A percentile compares a stretch with the other conserved stretches of the same genome.
phyloP scores from a whole-genome alignment of 345 rosid genomes.

The Heritiera fomes region DNA sequence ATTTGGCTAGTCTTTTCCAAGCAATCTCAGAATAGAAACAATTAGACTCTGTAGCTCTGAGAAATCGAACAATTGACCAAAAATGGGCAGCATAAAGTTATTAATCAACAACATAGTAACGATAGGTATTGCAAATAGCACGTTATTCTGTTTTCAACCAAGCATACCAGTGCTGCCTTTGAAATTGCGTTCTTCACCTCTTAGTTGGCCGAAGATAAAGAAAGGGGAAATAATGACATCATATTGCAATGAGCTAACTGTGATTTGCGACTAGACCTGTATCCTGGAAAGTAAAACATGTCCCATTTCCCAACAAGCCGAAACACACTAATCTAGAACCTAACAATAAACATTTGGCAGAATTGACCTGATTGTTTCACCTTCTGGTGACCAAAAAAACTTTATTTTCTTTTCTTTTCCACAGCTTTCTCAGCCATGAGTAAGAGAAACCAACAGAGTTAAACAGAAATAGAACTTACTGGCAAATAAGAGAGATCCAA shows the following conservation, averaged over 20 bases:
- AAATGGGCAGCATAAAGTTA: background rate
- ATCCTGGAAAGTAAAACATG: background rate
- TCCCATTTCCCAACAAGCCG: background rate
- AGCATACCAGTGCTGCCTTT: background rate
- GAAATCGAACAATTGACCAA: background rate
- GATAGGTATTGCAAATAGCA: background rate
- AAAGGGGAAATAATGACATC: background rate
- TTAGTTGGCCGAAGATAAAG: background rate
- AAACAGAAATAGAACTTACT: slow-evolving; percentile 26
- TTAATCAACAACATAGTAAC: background rate
- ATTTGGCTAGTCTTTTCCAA: too few species aligned
- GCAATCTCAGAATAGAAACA: background rate
- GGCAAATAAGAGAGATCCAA: slow-evolving; percentile 54
- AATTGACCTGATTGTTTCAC: background rate
- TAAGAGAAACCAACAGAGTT: background rate
- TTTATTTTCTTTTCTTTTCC: background rate
- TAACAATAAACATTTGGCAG: background rate
- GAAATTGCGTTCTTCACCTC: background rate
- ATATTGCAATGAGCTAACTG: background rate
- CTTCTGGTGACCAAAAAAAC: background rate
- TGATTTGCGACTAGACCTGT: background rate
- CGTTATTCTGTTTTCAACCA: background rate
- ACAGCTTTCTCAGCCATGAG: background rate
- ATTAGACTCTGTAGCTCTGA: background rate
- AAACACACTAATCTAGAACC: background rate